Evolutionary conservation across 2,329 filamentous ascomycete species (phyloP).

Genomic region (Alternaria ventricosa): DNA sequence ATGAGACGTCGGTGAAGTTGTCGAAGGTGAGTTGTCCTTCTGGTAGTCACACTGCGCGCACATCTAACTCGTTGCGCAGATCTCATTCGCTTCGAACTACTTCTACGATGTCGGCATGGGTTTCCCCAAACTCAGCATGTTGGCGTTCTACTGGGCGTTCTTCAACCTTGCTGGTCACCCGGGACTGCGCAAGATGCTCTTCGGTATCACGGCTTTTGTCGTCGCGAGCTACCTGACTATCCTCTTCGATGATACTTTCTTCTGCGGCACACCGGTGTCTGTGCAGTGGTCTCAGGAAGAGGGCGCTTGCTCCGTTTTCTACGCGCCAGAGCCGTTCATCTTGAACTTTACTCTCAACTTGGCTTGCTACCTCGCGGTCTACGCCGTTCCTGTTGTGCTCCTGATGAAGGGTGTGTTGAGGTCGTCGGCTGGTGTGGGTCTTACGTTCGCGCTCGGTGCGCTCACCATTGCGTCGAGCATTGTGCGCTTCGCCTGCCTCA

Average conservation of each 20-base stretch:
- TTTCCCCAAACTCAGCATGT: conserved; percentile 34
- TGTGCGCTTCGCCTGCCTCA: conserved; percentile 25
- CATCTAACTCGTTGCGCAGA: conserved; percentile 5
- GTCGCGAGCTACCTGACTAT: conserved; percentile 27
- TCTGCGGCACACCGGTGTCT: conserved; percentile 25
- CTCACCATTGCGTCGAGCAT: conserved; percentile 27
- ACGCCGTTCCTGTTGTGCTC: conserved; percentile 21
- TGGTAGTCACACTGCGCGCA: too few species aligned
- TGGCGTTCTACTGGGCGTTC: conserved; percentile 31
- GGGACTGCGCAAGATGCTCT: conserved; percentile 32
- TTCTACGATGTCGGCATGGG: conserved; percentile 36
- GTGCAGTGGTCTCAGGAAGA: conserved; percentile 32
- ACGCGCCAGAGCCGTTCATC: conserved; percentile 31
- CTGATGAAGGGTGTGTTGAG: conserved; percentile 17
- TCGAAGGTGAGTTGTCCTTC: conserved; percentile 18
- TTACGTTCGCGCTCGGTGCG: conserved; percentile 25
- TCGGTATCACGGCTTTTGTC: conserved; percentile 25
- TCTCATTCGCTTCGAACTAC: conserved; percentile 33
- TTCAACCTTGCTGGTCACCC: conserved; percentile 27
- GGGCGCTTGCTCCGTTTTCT: conserved; percentile 30
- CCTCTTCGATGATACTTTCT: conserved; percentile 31
- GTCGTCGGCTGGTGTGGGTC: conserved; percentile 15
- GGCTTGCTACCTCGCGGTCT: conserved; percentile 28
- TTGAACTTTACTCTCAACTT: conserved; percentile 33
- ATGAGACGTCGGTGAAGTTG: conserved; percentile 22